Evolutionary conservation across 2,329 filamentous ascomycete genomes (phyloP).

Genomic region (Hypomyces rosellus): DNA sequence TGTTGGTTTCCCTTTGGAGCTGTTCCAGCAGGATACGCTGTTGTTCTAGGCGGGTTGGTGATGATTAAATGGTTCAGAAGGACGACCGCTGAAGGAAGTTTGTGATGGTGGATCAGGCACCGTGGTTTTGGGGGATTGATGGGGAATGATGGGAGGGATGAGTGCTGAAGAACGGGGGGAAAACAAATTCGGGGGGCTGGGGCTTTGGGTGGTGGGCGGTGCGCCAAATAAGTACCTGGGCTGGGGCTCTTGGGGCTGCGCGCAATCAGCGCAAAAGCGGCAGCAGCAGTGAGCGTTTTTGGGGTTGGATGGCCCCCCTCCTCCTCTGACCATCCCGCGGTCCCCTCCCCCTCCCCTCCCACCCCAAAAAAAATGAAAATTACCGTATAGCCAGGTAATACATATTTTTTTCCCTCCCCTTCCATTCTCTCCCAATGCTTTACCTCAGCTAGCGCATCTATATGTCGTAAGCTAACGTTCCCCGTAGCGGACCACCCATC

Average conservation of each 20-base stretch:
- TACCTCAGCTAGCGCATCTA: no score
- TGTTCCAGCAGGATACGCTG: conserved; percentile 1
- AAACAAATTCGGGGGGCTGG: conserved; percentile 24
- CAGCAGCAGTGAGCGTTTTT: conserved; percentile 17
- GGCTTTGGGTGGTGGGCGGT: conserved; percentile 25
- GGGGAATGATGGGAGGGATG: conserved; percentile 20
- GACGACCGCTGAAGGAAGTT: conserved; percentile 6
- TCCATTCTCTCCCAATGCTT: background rate
- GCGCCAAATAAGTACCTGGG: conserved; percentile 30
- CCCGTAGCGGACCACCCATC: no score
- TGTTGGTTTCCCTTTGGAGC: background rate
- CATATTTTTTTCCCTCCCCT: background rate
- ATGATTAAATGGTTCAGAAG: conserved; percentile 2
- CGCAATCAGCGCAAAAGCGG: conserved; percentile 28
- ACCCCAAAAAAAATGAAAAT: no score
- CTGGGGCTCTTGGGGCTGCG: conserved; percentile 16
- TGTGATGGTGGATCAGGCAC: conserved; percentile 15
- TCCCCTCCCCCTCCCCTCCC: no score
- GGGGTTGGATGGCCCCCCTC: conserved; percentile 6
- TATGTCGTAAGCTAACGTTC: no score
- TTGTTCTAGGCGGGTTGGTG: background rate
- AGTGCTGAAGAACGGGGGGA: conserved; percentile 25
- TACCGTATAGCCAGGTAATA: background rate
- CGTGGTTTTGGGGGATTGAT: conserved; percentile 11
- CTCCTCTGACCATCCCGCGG: conserved; percentile 4